Percentiles rank a stretch among this genome's conserved stretches.
Evolutionary conservation across 1,284 basidiomycete species (phyloP).

Genomic region (Fomitopsis betulina): DNA sequence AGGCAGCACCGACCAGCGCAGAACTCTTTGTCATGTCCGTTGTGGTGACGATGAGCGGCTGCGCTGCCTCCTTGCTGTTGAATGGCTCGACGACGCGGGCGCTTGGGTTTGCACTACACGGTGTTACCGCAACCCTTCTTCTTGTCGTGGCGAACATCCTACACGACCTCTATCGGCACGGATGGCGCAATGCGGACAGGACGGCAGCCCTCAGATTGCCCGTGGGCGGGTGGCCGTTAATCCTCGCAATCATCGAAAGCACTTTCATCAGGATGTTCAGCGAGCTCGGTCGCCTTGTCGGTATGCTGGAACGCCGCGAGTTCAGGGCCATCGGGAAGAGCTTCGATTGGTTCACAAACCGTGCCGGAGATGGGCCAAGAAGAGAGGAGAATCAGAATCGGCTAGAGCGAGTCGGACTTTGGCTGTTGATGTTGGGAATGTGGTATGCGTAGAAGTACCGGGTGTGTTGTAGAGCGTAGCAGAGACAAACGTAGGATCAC

Average conservation of each 20-base stretch:
- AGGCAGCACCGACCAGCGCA: slow-evolving; percentile 45
- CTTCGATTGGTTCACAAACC: slow-evolving; percentile 54
- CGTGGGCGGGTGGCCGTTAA: slow-evolving; percentile 32
- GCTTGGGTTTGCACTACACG: slow-evolving; percentile 11
- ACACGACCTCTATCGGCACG: slow-evolving; percentile 46
- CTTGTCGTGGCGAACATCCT: slow-evolving; percentile 39
- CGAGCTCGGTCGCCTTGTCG: slow-evolving; percentile 44
- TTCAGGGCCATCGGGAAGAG: slow-evolving; percentile 32
- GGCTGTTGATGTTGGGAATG: slow-evolving; percentile 9
- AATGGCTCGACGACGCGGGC: slow-evolving; percentile 7
- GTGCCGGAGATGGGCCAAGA: slow-evolving; percentile 35
- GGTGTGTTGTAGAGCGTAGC: too few species aligned
- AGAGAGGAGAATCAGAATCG: slow-evolving; percentile 40
- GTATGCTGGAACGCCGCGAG: slow-evolving; percentile 42
- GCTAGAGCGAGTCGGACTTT: slow-evolving; percentile 23
- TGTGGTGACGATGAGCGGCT: slow-evolving; percentile 11
- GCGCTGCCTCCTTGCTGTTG: slow-evolving; percentile 10
- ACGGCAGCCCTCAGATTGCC: slow-evolving; percentile 30
- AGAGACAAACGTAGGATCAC: too few species aligned
- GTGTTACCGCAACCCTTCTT: slow-evolving; percentile 20
- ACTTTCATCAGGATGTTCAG: slow-evolving; percentile 45
- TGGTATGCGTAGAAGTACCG: not conserved
- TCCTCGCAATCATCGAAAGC: slow-evolving; percentile 42
- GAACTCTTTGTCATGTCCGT: slow-evolving; percentile 36
- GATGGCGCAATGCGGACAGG: slow-evolving; percentile 35